Evolutionary conservation across 164 flowering plant species (phyloP).

Genomic region (Nymphaea thermarum): DNA sequence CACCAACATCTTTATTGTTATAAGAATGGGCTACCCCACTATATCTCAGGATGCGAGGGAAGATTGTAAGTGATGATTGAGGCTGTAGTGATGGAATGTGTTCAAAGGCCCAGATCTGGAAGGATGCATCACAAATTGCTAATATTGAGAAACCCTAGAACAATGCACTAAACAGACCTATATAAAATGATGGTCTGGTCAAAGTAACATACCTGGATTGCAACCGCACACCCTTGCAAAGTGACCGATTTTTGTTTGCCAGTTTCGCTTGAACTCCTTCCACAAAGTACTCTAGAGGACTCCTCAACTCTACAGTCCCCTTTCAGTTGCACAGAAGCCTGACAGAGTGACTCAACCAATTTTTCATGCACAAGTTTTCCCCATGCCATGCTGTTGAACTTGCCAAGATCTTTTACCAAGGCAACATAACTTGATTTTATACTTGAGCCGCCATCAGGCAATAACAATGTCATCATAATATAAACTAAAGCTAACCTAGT

Average conservation of each 20-base stretch:
- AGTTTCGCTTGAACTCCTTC: neutral
- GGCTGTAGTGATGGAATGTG: neutral
- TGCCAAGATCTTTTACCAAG: neutral
- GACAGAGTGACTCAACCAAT: neutral
- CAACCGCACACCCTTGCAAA: neutral
- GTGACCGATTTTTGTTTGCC: neutral
- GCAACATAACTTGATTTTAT: neutral
- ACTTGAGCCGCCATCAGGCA: neutral
- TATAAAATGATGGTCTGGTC: neutral
- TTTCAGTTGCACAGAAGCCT: neutral
- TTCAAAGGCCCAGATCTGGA: neutral
- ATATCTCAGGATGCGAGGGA: neutral
- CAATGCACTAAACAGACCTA: too few relatives aligned
- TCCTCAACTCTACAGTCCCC: neutral
- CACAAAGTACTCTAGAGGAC: neutral
- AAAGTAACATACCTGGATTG: neutral
- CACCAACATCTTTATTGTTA: too few relatives aligned
- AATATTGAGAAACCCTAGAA: too few relatives aligned
- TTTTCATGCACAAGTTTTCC: neutral
- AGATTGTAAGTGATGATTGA: neutral
- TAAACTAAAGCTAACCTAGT: neutral
- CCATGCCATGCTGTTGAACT: neutral
- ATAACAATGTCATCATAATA: neutral
- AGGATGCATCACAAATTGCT: too few relatives aligned
- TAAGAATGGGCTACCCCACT: too few relatives aligned